Conservation (phyloP, 1,139 yeast genomes). For the Candida glucosophila region DNA sequence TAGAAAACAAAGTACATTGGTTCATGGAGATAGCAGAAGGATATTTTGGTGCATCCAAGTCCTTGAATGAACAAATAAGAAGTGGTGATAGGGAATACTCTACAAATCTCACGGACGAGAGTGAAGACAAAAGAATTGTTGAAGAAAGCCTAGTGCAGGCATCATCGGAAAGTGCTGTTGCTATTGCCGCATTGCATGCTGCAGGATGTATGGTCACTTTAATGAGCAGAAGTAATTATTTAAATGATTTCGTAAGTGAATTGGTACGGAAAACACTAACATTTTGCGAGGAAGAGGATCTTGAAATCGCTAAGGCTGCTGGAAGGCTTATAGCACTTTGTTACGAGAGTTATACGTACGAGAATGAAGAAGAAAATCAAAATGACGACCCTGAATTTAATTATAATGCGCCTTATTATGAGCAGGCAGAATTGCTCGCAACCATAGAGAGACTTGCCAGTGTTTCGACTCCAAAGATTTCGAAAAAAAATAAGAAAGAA, state of each 20-base stretch:
- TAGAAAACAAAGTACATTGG: constrained; percentile 37
- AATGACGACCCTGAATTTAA: constrained; percentile 34
- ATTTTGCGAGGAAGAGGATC: constrained; percentile 29
- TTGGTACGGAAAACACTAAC: constrained; percentile 30
- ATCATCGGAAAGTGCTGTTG: constrained; percentile 28
- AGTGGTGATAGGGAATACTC: constrained; percentile 39
- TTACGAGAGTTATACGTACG: constrained; percentile 50
- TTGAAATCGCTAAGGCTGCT: constrained; percentile 42
- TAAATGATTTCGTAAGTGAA: constrained; percentile 35
- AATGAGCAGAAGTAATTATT: constrained; percentile 27
- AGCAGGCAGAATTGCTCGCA: constrained; percentile 41
- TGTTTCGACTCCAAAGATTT: constrained; percentile 46
- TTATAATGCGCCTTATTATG: constrained; percentile 49
- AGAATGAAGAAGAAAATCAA: constrained; percentile 21
- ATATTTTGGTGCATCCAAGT: constrained; percentile 26
- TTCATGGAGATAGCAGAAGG: constrained; percentile 42
- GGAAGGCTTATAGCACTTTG: constrained; percentile 55
- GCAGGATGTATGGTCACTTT: constrained; percentile 39
- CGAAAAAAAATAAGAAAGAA: constrained; percentile 56
- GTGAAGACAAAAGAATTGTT: constrained; percentile 28
- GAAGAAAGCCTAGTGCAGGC: constrained; percentile 26
- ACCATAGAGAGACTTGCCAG: constrained; percentile 40
- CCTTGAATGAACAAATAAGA: constrained; percentile 23
- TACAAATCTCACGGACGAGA: constrained; percentile 27
- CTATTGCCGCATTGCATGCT: constrained; percentile 41